Base-by-base conservation (phyloP, 2,329 filamentous ascomycete species). In the Colletotrichum aenigma region DNA sequence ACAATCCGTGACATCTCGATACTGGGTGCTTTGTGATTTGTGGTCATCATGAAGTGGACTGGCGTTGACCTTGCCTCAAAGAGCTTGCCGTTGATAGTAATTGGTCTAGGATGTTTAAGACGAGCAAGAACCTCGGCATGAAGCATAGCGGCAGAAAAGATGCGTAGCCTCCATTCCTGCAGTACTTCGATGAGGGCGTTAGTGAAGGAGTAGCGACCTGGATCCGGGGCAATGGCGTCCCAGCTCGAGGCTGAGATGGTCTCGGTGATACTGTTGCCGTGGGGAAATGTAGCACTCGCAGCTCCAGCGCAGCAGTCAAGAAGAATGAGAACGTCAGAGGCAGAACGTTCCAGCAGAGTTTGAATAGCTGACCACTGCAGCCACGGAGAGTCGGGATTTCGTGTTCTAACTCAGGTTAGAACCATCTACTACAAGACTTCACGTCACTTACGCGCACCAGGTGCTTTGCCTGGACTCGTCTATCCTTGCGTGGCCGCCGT, bases 11-110 rank as follows among this genome's bases (percentile, higher is more conserved):
- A 87, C 43, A 92, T 81, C 79, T 92, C 90, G 58, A 92, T 92
- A 71, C 90, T 91, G 0, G 89, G 89, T 2, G 89, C 89, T 74
- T 86, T 89, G 79, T 91, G 90, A 74, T 92, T 91, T 21, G 89
- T 86, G 3, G 90, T 92, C 89, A 91, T 91, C 89, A 92, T 92
- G 78, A 91, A 91, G 78, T 92, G 90, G 6, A 92, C 89, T 0
- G 90, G 90, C 0, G 90, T 92, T 3, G 90, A 90, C 52, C 90
- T 87, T 43, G 89, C 88, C 79, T 92, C 90, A 62, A 91, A 90
- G 21, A 88, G 86, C 81, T 88, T 90, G 68, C 90, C 90, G 77
- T 92, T 91, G 78, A 90, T 88, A 72, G 88, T 86, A 77, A 91
- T 88, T 24, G 90, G 90, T 9, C 90, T 85, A 7, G 90, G 90